phyloP scores from a whole-genome alignment of 2,329 filamentous ascomycete genomes.

The Colletotrichum nymphaeae region DNA sequence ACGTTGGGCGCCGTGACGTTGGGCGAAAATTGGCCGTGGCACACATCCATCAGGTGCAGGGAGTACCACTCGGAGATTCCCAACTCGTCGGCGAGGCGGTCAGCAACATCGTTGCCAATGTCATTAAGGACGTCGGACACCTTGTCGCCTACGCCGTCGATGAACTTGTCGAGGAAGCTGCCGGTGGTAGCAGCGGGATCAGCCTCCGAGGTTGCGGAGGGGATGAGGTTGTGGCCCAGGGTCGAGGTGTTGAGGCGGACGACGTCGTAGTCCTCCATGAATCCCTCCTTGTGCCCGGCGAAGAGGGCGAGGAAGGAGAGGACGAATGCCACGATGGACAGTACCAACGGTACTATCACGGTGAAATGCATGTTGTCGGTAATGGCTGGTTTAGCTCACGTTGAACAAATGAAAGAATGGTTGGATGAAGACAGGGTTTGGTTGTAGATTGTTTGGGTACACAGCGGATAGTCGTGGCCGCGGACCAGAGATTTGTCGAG shows the following conservation, averaged over 20 bases:
- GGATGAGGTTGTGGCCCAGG: slow-evolving; percentile 48
- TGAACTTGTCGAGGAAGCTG: slow-evolving; percentile 43
- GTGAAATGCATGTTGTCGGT: slow-evolving; percentile 40
- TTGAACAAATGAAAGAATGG: background rate
- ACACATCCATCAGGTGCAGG: slow-evolving; percentile 59
- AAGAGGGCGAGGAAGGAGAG: slow-evolving; percentile 53
- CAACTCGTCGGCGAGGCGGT: slow-evolving; percentile 53
- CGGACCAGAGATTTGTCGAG: background rate
- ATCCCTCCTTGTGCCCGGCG: slow-evolving; percentile 52
- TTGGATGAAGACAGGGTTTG: background rate
- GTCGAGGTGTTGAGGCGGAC: slow-evolving; percentile 52
- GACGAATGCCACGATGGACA: slow-evolving; percentile 52
- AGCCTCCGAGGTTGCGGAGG: slow-evolving; percentile 19
- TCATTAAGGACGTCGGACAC: slow-evolving; percentile 52
- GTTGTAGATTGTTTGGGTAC: background rate
- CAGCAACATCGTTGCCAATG: slow-evolving; percentile 52
- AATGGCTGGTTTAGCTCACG: background rate
- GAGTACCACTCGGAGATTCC: slow-evolving; percentile 65
- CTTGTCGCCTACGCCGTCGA: slow-evolving; percentile 44
- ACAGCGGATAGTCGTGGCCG: background rate
- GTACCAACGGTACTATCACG: slow-evolving; percentile 49
- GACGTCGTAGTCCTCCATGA: slow-evolving; percentile 57
- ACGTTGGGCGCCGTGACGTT: slow-evolving; percentile 51
- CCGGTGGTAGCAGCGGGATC: slow-evolving; percentile 36
- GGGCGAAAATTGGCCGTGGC: slow-evolving; percentile 58